Evolutionary conservation across 2,329 filamentous ascomycete species (phyloP), one percentile per base, ranked within the genome.

Genomic region (Colletotrichum theobromicola): DNA sequence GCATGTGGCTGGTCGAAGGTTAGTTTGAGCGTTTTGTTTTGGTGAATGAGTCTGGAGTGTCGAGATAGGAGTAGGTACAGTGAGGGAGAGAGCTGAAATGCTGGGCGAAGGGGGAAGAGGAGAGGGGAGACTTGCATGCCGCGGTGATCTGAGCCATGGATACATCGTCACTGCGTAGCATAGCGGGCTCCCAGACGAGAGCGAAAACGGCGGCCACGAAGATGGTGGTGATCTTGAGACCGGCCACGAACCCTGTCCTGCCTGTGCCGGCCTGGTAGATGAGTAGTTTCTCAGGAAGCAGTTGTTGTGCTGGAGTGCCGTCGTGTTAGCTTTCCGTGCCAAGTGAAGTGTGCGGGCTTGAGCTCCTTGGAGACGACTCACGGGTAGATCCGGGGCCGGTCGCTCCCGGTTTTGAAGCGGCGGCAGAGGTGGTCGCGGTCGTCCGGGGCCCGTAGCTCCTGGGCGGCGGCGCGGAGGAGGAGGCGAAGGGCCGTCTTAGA

Each of bases 211-310:
- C 88, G 70, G 93, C 93, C 50, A 94, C 83, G 75, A 95, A 90
- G 53, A 97, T 88, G 4, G 93, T 93, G 1, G 92, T 92, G 70
- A 96, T 84, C 79, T 95, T 95, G 76, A 94, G 82, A 80, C 92
- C 90, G 63, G 93, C 94, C 60, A 96, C 84, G 77, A 94, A 93
- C 8, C 92, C 90, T 34, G 90, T 93, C 72, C 90, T 89, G 10
- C 88, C 88, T 1, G 91, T 93, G 67, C 94, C 94, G 67, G 92
- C 92, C 84, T 95, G 93, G 83, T 94, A 97, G 76, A 97, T 90
- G 77, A 95, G 88, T 32, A 96, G 80, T 16, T 85, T 86, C 76
- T 91, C 88, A 1, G 91, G 90, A 73, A 89, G 89, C 2, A 42
- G 30, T 21, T 55, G 42, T 37, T 83, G 88, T 90, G 35, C 26